A percentile compares a stretch with the other conserved stretches of the same genome.
Conservation (phyloP, 352 stramenopile species). For the Pythium rhizo-oryzae region DNA sequence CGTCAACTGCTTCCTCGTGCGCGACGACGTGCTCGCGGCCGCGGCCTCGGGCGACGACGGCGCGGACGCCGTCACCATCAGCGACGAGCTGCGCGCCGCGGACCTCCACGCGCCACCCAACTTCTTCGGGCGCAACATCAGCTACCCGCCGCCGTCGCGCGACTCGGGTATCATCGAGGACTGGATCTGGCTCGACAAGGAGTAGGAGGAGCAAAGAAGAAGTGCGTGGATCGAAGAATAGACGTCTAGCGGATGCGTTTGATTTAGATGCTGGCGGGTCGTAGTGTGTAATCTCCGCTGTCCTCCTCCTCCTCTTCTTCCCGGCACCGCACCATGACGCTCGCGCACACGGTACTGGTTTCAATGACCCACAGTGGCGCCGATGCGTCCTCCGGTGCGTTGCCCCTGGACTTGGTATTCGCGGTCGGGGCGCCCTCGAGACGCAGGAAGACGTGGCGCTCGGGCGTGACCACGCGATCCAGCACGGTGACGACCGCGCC, state of each 20-base stretch:
- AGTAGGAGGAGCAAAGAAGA: neutral
- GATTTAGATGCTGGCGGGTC: neutral
- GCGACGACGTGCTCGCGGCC: conserved; percentile 48
- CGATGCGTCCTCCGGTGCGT: neutral
- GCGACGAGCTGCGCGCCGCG: conserved; percentile 34
- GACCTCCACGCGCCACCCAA: conserved; percentile 58
- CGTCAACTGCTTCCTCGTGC: conserved; percentile 76
- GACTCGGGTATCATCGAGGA: conserved; percentile 33
- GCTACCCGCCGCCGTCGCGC: conserved; percentile 44
- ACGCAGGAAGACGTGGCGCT: conserved; percentile 68
- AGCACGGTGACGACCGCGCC: conserved; percentile 53
- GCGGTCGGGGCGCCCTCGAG: conserved; percentile 9
- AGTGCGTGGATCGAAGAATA: too few relatives aligned
- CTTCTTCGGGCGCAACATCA: conserved; percentile 64
- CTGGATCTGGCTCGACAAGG: conserved; percentile 48
- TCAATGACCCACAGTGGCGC: conserved; percentile 65
- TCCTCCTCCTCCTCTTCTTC: neutral
- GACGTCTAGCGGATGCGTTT: neutral
- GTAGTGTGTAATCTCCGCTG: neutral
- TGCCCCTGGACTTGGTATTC: neutral
- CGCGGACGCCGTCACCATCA: too few relatives aligned
- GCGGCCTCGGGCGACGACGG: too few relatives aligned
- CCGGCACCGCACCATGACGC: conserved; percentile 49
- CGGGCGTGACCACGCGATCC: conserved; percentile 58
- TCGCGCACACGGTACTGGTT: conserved; percentile 78